Percentiles rank a stretch among this genome's conserved stretches.
phyloP scores from a whole-genome alignment of 202 grass and related monocot species.

The Alloteropsis angusta region DNA sequence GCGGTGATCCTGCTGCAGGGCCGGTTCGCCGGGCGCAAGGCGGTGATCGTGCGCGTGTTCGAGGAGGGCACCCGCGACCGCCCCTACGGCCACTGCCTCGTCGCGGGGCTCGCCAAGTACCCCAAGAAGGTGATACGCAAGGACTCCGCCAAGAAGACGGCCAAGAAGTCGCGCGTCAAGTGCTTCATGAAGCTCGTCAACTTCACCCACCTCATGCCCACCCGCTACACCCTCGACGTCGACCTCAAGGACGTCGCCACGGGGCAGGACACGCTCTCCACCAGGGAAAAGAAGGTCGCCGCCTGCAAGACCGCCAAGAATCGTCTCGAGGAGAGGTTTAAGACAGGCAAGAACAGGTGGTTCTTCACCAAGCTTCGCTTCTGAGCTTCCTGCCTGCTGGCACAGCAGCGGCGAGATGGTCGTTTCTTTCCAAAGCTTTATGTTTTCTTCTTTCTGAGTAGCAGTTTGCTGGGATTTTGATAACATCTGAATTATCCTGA shows the following conservation, averaged over 20 bases:
- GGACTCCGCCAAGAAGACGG: conserved; percentile 75
- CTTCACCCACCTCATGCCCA: conserved; percentile 84
- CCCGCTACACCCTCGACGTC: conserved; percentile 80
- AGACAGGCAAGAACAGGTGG: conserved; percentile 72
- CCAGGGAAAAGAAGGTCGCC: conserved; percentile 56
- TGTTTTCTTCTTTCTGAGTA: background rate
- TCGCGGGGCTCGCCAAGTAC: conserved; percentile 58
- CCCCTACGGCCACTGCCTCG: conserved; percentile 79
- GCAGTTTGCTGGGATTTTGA: background rate
- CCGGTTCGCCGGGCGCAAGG: conserved; percentile 63
- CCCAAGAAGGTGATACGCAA: conserved; percentile 73
- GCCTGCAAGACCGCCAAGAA: conserved; percentile 65
- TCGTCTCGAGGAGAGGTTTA: conserved; percentile 67
- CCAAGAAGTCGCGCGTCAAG: conserved; percentile 90
- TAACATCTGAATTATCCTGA: background rate
- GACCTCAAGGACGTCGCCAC: conserved; percentile 58
- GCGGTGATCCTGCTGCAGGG: conserved; percentile 76
- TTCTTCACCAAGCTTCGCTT: conserved; percentile 78
- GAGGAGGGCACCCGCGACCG: conserved; percentile 73
- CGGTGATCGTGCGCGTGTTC: conserved; percentile 77
- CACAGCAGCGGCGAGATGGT: background rate
- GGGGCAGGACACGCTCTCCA: conserved; percentile 34
- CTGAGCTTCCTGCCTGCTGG: background rate
- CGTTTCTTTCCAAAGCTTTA: conserved; percentile 15
- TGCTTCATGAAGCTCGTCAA: conserved; percentile 73